Percentiles rank a stretch among this genome's conserved stretches.
phyloP scores from a whole-genome alignment of 306 rosid genomes.

The Quillaja saponaria region DNA sequence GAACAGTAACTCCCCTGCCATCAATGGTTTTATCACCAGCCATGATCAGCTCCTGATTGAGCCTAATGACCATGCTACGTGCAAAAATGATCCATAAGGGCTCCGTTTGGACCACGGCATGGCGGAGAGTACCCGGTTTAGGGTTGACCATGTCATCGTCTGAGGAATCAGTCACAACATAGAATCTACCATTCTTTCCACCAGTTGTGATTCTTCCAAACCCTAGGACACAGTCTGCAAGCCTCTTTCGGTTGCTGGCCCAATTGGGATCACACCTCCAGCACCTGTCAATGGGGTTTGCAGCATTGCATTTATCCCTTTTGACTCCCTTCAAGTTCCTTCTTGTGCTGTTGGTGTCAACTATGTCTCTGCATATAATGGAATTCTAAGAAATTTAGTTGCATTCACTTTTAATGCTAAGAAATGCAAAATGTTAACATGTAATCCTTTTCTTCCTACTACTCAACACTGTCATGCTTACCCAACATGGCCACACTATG shows the following conservation, averaged over 20 bases:
- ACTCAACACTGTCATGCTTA: too few relatives aligned
- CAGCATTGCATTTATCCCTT: conserved; percentile 38
- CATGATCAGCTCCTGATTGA: conserved; percentile 63
- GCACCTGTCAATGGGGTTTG: conserved; percentile 81
- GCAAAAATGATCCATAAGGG: conserved; percentile 76
- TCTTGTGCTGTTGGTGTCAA: conserved; percentile 23
- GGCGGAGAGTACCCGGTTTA: conserved; percentile 63
- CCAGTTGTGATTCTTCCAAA: conserved; percentile 62
- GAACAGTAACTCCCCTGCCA: conserved; percentile 61
- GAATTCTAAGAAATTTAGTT: neutral
- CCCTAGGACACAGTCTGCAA: conserved; percentile 57
- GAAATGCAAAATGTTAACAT: neutral
- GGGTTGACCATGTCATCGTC: conserved; percentile 51
- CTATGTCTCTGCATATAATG: conserved; percentile 32
- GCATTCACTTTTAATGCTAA: neutral
- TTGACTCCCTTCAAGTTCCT: conserved; percentile 23
- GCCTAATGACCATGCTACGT: conserved; percentile 54
- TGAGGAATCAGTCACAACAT: conserved; percentile 59
- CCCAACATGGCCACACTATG: too few relatives aligned
- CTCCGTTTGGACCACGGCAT: conserved; percentile 54
- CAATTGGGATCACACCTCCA: conserved; percentile 82
- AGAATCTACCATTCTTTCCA: conserved; percentile 58
- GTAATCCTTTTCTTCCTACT: neutral
- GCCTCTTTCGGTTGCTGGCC: conserved; percentile 57
- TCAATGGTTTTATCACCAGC: conserved; percentile 66